Base-by-base conservation (phyloP, 768 basidiomycete species). In the Naganishia kalamii region DNA sequence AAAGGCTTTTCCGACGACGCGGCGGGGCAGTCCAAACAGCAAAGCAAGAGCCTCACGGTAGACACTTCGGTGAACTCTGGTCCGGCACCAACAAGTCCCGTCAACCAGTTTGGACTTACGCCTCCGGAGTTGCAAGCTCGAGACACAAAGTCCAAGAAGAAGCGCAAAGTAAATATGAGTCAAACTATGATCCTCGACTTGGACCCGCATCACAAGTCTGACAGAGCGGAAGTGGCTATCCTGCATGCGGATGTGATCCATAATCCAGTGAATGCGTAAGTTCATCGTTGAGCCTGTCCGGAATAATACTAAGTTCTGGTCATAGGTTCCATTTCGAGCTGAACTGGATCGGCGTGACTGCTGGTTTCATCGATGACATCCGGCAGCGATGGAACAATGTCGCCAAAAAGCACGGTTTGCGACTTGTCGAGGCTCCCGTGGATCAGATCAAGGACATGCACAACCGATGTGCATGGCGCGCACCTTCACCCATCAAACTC, bases 341-440 rank as follows among this genome's bases (percentile, higher is more conserved):
- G 30, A 90, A 94, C 67, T 99, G 96, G 94, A 87, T 98, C 43
- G 92, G 91, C 2, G 88, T 92, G 1, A 92, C 92, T 0, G 91
- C 92, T 25, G 85, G 89, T 23, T 87, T 87, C 68, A 88, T 98
- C 59, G 93, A 97, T 69, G 92, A 94, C 69, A 84, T 88, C 59
- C 82, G 96, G 25, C 85, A 88, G 41, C 82, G 84, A 59, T 92
- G 92, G 88, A 85, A 84, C 62, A 82, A 89, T 43, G 83, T 84
- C 4, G 89, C 93, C 48, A 92, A 94, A 68, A 84, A 87, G 57
- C 92, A 92, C 67, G 94, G 94, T 3, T 81, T 98, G 62, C 89
- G 86, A 75, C 85, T 99, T 11, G 89, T 97, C 25, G 96, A 98
- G 75, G 90, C 90, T 0, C 92, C 92, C 69, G 90, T 96, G 29